Evolutionary conservation across 2,329 filamentous ascomycete species (phyloP).

Genomic region (Daldinia sp.): DNA sequence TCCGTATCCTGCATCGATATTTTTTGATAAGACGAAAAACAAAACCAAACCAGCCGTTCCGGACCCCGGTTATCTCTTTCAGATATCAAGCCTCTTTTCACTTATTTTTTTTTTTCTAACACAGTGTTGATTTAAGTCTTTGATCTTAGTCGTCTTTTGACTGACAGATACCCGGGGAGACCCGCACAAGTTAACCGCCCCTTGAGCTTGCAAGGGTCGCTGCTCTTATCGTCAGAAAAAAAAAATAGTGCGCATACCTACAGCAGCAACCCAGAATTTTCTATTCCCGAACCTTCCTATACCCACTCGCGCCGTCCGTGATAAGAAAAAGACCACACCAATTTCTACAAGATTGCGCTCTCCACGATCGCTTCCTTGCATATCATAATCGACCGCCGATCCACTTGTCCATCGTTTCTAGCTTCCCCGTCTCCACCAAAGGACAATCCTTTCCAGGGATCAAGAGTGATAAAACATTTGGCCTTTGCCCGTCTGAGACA

Average conservation of each 20-base stretch:
- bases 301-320: constrained; percentile 26
- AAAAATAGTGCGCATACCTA: constrained; percentile 16
- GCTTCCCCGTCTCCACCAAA: constrained; percentile 44
- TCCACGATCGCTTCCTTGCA: constrained; percentile 42
- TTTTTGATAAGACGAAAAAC: constrained; percentile 14
- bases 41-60: background rate
- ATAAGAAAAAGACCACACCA: constrained; percentile 35
- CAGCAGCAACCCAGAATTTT: constrained; percentile 16
- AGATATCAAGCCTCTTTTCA: constrained; percentile 17
- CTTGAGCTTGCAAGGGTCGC: constrained; percentile 27
- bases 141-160: constrained; percentile 3
- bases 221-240: constrained; percentile 32
- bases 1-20: constrained; percentile 16
- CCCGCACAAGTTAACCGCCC: constrained; percentile 6
- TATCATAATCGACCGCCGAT: constrained; percentile 44
- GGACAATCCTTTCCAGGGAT: constrained; percentile 44
- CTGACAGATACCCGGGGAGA: constrained; percentile 1
- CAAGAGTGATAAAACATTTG: constrained; percentile 46
- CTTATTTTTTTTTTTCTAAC: background rate
- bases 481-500: constrained; percentile 43
- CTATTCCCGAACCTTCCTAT: constrained; percentile 27
- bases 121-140: constrained; percentile 8
- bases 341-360: constrained; percentile 35
- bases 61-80: background rate
- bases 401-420: constrained; percentile 45